These are phyloP conservation scores for Phytophthora litchii DNA, from an alignment of 352 stramenopile species.

Conservation along the genomic window DNA sequence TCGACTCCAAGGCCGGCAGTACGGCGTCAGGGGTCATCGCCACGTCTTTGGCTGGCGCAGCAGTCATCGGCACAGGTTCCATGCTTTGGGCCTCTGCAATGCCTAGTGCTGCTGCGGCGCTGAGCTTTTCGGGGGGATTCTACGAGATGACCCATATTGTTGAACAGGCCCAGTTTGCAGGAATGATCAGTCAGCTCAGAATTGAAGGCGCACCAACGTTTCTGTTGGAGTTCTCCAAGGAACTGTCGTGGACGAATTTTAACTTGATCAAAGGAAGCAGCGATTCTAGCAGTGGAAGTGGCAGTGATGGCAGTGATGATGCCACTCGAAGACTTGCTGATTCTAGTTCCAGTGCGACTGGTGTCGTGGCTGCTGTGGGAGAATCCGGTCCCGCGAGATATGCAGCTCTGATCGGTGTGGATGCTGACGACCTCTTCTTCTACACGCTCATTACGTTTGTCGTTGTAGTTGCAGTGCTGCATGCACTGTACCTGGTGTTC, in stretches of 20 bases:
- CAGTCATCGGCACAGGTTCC: constrained; percentile 53
- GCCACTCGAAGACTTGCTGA: constrained; percentile 37
- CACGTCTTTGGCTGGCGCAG: constrained; percentile 63
- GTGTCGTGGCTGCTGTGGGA: constrained; percentile 31
- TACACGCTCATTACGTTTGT: constrained; percentile 77
- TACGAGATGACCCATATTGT: constrained; percentile 90
- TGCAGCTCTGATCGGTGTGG: constrained; percentile 66
- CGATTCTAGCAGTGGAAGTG: constrained; percentile 4
- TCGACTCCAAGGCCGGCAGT: constrained; percentile 71
- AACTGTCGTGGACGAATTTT: constrained; percentile 88
- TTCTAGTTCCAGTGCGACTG: constrained; percentile 38
- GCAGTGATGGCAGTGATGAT: constrained; percentile 7
- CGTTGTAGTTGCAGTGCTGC: constrained; percentile 60
- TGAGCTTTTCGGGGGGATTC: constrained; percentile 73
- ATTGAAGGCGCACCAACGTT: constrained; percentile 78
- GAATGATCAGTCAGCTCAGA: constrained; percentile 83
- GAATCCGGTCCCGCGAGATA: constrained; percentile 76
- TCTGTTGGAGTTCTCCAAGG: constrained; percentile 80
- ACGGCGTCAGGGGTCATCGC: constrained; percentile 72
- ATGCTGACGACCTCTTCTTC: constrained; percentile 77
- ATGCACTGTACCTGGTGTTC: constrained; percentile 67
- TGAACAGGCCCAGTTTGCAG: constrained; percentile 85
- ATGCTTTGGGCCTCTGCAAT: constrained; percentile 80
- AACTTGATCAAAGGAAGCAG: constrained; percentile 70
- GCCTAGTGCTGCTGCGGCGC: constrained; percentile 59